Percentiles rank a stretch among this genome's conserved stretches.
Conservation (phyloP, 2,329 filamentous ascomycete genomes). For the Exophiala lecanii-corni region DNA sequence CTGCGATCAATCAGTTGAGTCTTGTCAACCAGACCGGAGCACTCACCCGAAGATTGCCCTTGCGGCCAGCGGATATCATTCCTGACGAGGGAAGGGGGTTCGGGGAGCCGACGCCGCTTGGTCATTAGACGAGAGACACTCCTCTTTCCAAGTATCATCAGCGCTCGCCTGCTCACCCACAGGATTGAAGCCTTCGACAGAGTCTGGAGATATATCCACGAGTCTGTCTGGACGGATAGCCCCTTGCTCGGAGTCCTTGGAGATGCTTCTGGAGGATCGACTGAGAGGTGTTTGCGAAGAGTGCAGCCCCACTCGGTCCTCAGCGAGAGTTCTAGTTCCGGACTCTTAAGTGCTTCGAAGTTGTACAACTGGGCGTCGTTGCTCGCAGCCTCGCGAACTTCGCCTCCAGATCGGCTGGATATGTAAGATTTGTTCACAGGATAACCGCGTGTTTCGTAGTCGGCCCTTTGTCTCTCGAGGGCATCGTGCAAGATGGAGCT, state of each 20-base stretch:
- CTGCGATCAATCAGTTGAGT: constrained; percentile 5
- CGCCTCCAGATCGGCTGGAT: too few species aligned
- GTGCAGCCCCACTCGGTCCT: constrained; percentile 12
- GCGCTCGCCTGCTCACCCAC: too few species aligned
- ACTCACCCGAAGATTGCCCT: constrained; percentile 9
- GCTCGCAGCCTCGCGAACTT: background rate
- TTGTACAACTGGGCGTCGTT: constrained; percentile 17
- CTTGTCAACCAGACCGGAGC: background rate
- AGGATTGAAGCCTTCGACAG: constrained; percentile 5
- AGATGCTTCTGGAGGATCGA: background rate
- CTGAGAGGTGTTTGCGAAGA: constrained; percentile 20
- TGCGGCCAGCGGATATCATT: background rate
- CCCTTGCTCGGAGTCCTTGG: background rate
- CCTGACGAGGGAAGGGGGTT: too few species aligned
- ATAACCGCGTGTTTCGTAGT: background rate
- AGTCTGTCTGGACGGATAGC: constrained; percentile 6
- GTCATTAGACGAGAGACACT: too few species aligned
- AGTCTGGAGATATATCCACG: constrained; percentile 19
- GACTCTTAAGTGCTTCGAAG: constrained; percentile 14
- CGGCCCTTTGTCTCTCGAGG: constrained; percentile 4
- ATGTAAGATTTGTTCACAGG: too few species aligned
- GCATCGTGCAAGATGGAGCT: constrained; percentile 6
- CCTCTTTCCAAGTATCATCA: too few species aligned
- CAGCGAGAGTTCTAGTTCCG: constrained; percentile 7
- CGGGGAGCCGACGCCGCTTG: too few species aligned